phyloP scores from a whole-genome alignment of 2,329 filamentous ascomycete genomes.

The Cladosporium velox region DNA sequence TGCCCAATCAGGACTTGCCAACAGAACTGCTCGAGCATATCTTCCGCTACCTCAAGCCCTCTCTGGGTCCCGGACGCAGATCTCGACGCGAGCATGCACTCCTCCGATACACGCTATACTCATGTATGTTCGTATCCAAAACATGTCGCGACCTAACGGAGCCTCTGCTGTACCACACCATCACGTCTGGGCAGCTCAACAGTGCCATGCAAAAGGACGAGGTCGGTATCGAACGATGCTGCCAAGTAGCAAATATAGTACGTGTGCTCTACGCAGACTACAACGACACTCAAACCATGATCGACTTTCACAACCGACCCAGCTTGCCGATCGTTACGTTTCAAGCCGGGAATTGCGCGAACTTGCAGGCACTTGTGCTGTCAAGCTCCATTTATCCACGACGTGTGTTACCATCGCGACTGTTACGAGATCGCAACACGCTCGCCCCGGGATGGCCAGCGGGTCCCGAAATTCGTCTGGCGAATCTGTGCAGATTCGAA shows the following conservation, averaged over 20 bases:
- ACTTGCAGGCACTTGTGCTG: not conserved
- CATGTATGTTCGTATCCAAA: not conserved
- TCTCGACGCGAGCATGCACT: not conserved
- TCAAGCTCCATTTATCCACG: not conserved
- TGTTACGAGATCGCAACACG: not conserved
- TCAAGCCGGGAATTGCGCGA: not conserved
- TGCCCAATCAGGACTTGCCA: not conserved
- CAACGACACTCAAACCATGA: not conserved
- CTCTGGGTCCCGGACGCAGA: not conserved
- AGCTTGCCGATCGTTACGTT: not conserved
- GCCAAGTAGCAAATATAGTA: not conserved
- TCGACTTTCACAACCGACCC: not conserved
- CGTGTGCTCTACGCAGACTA: not conserved
- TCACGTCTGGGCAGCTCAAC: not conserved
- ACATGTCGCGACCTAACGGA: not conserved
- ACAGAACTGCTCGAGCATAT: not conserved
- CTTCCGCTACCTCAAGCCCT: not conserved
- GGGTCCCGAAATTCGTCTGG: not conserved
- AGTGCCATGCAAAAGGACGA: not conserved
- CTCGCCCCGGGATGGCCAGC: not conserved
- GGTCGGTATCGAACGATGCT: not conserved
- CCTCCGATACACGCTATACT: not conserved
- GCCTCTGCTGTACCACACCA: not conserved
- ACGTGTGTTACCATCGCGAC: not conserved
- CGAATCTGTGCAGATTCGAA: not conserved